These are phyloP conservation scores for Nakazawaea wyomingensis DNA, from an alignment of 805 yeast genomes.

Conservation along the genomic window DNA sequence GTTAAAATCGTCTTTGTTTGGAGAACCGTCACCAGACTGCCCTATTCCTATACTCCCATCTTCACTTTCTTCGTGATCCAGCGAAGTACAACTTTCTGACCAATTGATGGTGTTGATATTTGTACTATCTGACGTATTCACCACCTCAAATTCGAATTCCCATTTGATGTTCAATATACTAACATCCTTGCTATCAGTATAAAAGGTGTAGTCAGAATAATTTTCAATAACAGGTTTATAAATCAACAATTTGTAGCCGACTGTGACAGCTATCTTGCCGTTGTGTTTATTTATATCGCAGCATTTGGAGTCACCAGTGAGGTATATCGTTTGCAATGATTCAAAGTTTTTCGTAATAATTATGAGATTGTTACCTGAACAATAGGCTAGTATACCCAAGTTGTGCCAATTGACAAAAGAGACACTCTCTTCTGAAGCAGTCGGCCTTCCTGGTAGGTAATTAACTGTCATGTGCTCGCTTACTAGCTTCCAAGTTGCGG, in stretches of 20 bases:
- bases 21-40: conserved; percentile 3
- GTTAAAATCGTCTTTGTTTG: conserved; percentile 28
- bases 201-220: conserved; percentile 28
- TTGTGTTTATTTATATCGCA: conserved; percentile 57
- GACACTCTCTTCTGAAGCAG: conserved; percentile 47
- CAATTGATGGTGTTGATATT: conserved; percentile 27
- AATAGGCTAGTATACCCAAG: conserved; percentile 62
- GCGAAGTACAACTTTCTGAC: conserved; percentile 29
- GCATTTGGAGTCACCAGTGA: conserved; percentile 59
- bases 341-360: conserved; percentile 46
- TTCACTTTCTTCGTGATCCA: conserved; percentile 20
- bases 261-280: conserved; percentile 59
- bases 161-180: conserved; percentile 27
- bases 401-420: conserved; percentile 62
- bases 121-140: conserved; percentile 19
- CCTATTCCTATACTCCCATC: neutral
- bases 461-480: conserved; percentile 47
- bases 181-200: conserved; percentile 25
- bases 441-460: conserved; percentile 85
- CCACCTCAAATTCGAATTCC: conserved; percentile 24
- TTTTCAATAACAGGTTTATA: conserved; percentile 56
- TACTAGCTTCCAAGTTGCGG: neutral
- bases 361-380: conserved; percentile 85
- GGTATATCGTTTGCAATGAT: conserved; percentile 71
- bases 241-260: conserved; percentile 37